Conservation (phyloP, 768 basidiomycete genomes). For the Artomyces pyxidatus region DNA sequence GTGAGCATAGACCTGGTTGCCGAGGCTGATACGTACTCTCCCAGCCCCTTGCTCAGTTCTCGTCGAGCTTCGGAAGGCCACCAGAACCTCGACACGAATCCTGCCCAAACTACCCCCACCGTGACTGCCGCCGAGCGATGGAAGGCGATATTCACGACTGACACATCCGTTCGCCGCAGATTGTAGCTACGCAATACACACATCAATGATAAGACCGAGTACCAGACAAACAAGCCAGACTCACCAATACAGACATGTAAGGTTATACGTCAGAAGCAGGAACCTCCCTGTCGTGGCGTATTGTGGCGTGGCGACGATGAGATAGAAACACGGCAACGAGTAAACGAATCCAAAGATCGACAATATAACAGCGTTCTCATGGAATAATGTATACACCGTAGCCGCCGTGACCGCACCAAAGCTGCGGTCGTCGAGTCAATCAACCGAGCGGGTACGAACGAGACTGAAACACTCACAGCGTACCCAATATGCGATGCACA, state of each 20-base stretch:
- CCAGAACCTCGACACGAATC: conserved; percentile 82
- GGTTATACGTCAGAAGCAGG: conserved; percentile 80
- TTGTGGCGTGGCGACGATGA: conserved; percentile 70
- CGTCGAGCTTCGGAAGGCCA: conserved; percentile 93
- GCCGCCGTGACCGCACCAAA: conserved; percentile 76
- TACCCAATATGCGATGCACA: conserved; percentile 78
- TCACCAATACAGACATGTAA: conserved; percentile 56
- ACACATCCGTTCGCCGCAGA: conserved; percentile 51
- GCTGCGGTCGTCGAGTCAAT: conserved; percentile 38
- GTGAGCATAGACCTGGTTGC: conserved; percentile 3
- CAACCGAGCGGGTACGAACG: too few species aligned
- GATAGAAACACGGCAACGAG: conserved; percentile 91
- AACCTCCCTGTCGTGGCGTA: conserved; percentile 73
- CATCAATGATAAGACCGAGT: conserved; percentile 11
- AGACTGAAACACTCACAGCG: conserved; percentile 47
- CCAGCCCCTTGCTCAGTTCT: conserved; percentile 76
- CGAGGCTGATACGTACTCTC: conserved; percentile 54
- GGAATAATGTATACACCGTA: conserved; percentile 62
- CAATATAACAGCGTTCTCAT: conserved; percentile 65
- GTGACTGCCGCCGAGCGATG: conserved; percentile 77
- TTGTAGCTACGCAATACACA: conserved; percentile 55
- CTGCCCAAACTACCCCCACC: conserved; percentile 83
- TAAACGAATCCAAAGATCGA: conserved; percentile 83
- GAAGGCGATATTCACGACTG: conserved; percentile 62
- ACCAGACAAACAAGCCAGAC: conserved; percentile 7